phyloP scores from a whole-genome alignment of 805 yeast species.

The Lipomyces spencermartinsiae region DNA sequence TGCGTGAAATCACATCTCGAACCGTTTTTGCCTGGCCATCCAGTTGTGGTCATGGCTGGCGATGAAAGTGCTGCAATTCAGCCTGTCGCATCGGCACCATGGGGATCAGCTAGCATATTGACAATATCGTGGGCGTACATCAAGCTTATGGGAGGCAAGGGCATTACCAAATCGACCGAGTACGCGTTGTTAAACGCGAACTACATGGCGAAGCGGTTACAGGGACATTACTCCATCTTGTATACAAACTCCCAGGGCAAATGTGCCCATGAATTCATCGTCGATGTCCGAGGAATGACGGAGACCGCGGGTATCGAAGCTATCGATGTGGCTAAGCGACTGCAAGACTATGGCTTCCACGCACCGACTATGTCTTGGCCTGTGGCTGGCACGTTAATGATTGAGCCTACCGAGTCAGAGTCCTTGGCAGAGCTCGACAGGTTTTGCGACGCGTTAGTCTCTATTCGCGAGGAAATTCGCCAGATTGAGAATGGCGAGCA shows the following conservation, averaged over 20 bases:
- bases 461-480: constrained; percentile 82
- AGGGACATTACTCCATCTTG: constrained; percentile 73
- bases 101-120: constrained; percentile 90
- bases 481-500: constrained; percentile 70
- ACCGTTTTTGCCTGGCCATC: constrained; percentile 83
- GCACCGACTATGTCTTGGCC: constrained; percentile 99
- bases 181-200: constrained; percentile 95
- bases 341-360: constrained; percentile 98
- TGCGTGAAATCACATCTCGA: constrained; percentile 84
- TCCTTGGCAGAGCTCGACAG: constrained; percentile 86
- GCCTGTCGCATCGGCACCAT: constrained; percentile 92
- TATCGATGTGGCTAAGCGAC: constrained; percentile 93
- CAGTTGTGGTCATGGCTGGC: constrained; percentile 59
- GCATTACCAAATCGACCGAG: constrained; percentile 84
- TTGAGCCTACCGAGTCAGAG: constrained; percentile 98
- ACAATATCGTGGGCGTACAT: constrained; percentile 95
- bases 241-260: constrained; percentile 71
- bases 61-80: constrained; percentile 57
- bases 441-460: constrained; percentile 83
- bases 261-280: constrained; percentile 96
- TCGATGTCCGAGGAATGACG: constrained; percentile 88
- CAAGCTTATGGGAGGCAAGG: constrained; percentile 87
- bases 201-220: constrained; percentile 85
- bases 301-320: constrained; percentile 80
- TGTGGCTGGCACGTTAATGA: constrained; percentile 95